Conservation (phyloP, 2,329 filamentous ascomycete species). For the Orbilia oligospora region DNA sequence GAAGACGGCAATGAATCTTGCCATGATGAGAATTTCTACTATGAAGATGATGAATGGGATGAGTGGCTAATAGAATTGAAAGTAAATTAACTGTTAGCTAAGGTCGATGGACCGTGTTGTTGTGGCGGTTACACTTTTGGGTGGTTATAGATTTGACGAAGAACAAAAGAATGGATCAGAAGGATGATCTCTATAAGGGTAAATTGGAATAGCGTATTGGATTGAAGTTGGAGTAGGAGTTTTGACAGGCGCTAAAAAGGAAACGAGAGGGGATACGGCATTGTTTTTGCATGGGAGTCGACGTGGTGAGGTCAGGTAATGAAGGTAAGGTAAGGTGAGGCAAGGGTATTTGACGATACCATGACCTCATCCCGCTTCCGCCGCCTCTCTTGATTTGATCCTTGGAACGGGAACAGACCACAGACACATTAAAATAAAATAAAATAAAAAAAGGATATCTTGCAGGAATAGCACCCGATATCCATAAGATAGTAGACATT, state of each 20-base stretch:
- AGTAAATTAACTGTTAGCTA: constrained; percentile 62
- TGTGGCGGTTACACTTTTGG: background rate
- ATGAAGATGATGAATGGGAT: constrained; percentile 87
- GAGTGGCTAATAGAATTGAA: constrained; percentile 76
- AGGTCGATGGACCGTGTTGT: constrained; percentile 55
- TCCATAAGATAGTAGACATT: background rate
- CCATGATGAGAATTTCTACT: constrained; percentile 88
- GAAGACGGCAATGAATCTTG: constrained; percentile 86
- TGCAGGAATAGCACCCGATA: constrained; percentile 2
- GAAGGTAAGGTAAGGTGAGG: constrained; percentile 44
- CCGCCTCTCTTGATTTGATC: constrained; percentile 4
- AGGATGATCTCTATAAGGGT: background rate
- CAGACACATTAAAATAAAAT: background rate
- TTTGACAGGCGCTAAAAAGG: background rate
- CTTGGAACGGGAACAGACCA: constrained; percentile 8
- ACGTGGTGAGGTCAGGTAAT: constrained; percentile 4
- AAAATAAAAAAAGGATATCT: background rate
- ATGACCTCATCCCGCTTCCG: constrained; percentile 57
- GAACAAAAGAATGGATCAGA: background rate
- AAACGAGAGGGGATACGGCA: constrained; percentile 1
- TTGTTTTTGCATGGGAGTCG: constrained; percentile 18
- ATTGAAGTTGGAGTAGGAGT: background rate
- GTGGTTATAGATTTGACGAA: background rate
- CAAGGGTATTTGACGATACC: constrained; percentile 56
- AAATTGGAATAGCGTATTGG: background rate